Percentiles rank a stretch among this genome's conserved stretches.
phyloP scores from a whole-genome alignment of 495 filamentous ascomycete species.

The Neurospora tetrasperma region DNA sequence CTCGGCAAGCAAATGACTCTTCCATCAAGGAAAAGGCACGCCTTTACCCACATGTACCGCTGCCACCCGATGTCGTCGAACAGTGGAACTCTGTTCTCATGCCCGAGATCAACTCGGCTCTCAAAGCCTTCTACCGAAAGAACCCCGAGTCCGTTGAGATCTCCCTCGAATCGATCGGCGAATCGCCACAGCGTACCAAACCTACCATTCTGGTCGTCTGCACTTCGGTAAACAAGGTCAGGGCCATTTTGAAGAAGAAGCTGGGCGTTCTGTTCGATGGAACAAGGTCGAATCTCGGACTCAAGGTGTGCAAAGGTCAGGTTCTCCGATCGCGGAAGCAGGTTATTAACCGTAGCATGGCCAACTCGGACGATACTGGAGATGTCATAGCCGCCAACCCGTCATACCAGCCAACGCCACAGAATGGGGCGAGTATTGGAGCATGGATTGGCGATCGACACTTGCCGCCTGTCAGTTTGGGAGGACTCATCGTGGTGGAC shows the following conservation, averaged over 20 bases:
- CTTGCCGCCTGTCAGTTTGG: slow-evolving; percentile 80
- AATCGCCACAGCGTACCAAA: slow-evolving; percentile 50
- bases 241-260: slow-evolving; percentile 60
- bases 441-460: slow-evolving; percentile 77
- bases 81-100: slow-evolving; percentile 64
- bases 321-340: slow-evolving; percentile 54
- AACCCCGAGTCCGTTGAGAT: slow-evolving; percentile 64
- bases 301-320: slow-evolving; percentile 59
- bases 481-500: slow-evolving; percentile 77
- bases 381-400: slow-evolving; percentile 43
- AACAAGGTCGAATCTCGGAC: slow-evolving; percentile 36
- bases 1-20: not conserved
- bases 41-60: slow-evolving; percentile 38
- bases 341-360: slow-evolving; percentile 26
- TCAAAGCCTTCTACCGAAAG: slow-evolving; percentile 52
- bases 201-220: slow-evolving; percentile 72
- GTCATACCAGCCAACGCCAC: slow-evolving; percentile 61
- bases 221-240: slow-evolving; percentile 58
- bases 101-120: slow-evolving; percentile 53
- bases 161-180: slow-evolving; percentile 63
- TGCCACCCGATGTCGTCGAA: slow-evolving; percentile 52
- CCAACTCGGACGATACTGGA: slow-evolving; percentile 14
- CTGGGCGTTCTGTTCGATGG: slow-evolving; percentile 49
- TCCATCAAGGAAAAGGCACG: slow-evolving; percentile 29
- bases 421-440: slow-evolving; percentile 86